phyloP scores from a whole-genome alignment of 2,329 filamentous ascomycete species.

The Ophiostoma populinum region DNA sequence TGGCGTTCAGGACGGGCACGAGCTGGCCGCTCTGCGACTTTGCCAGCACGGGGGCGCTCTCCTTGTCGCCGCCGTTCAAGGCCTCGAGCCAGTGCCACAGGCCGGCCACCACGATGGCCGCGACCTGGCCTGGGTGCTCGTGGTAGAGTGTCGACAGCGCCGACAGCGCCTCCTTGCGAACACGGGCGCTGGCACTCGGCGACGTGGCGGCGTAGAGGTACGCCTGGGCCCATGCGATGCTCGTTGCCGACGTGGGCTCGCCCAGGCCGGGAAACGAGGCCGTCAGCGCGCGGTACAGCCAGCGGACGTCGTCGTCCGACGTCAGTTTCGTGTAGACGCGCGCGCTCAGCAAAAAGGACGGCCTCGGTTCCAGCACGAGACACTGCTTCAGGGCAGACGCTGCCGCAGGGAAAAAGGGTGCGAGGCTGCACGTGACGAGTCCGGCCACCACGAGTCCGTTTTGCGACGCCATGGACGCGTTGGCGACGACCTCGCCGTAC shows the following conservation, averaged over 20 bases:
- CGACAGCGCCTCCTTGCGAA: conserved; percentile 45
- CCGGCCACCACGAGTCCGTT: conserved; percentile 67
- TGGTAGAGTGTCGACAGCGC: conserved; percentile 49
- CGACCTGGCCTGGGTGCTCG: conserved; percentile 37
- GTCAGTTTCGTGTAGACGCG: conserved; percentile 70
- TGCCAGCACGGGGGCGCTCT: conserved; percentile 48
- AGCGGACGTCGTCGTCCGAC: conserved; percentile 57
- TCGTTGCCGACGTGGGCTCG: conserved; percentile 29
- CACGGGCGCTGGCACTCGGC: conserved; percentile 36
- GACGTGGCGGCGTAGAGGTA: conserved; percentile 65
- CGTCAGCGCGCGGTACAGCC: conserved; percentile 56
- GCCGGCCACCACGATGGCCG: conserved; percentile 47
- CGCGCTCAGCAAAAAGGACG: conserved; percentile 71
- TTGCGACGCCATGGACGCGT: conserved; percentile 63
- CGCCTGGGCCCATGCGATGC: conserved; percentile 64
- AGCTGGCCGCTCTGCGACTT: conserved; percentile 50
- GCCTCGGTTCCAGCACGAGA: conserved; percentile 57
- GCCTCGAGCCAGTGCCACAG: conserved; percentile 66
- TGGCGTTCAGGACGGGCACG: conserved; percentile 39
- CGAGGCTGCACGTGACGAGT: conserved; percentile 54
- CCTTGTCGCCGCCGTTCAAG: conserved; percentile 56
- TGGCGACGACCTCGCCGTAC: conserved; percentile 63
- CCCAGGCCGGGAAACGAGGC: conserved; percentile 38
- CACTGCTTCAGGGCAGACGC: conserved; percentile 43
- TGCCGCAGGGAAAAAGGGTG: conserved; percentile 33